Evolutionary conservation across 73 alveolate genomes (phyloP), one percentile per base, ranked within the genome.

Genomic region (Breviolum minutum): DNA sequence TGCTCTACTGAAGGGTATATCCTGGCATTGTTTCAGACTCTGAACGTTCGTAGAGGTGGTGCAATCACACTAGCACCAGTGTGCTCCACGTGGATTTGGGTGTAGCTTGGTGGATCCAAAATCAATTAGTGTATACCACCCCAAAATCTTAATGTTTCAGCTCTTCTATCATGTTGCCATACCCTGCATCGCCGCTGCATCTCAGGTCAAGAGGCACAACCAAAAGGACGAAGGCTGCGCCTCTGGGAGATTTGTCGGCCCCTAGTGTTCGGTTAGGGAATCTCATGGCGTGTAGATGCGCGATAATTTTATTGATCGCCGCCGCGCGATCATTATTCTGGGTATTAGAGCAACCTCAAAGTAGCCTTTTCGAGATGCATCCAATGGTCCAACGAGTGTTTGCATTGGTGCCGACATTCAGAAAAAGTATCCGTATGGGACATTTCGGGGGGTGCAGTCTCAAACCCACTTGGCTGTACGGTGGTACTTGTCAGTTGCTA

Each of bases 391-490:
- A 88, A 11, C 13, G 13, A 61, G 54, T 88, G 27, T 32, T 88
- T 26, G 60, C 11, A 2, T 16, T 66, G 85, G 68, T 88, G 17
- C 26, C 69, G 5, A 60, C 76, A 8, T 68, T 8, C 85, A 68
- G 95, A 19, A 12, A 29, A 8, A 5, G 24, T 9, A 8, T 88
- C 19, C 48, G 26, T 22, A 88, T 88, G 95, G 84, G 84, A 8
- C 40, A 30, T 19, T 88, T 16, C 14, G 95, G 85, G 5, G 85
- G 30, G 10, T 29, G 5, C 54, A 40, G 68, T n/a, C 64, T 32
- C 30, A 88, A 88, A 54, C 85, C 85, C 20, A 88, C 95, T 3
- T 88, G 95, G 95, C 86, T 88, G 5, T 88, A 88, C 60, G 1
- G 74, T 6, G 20, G 91, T 32, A 10, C 19, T 30, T 71, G 19